Percentiles rank a stretch among this genome's conserved stretches.
Conservation (phyloP, 2,329 filamentous ascomycete species). For the Clonostachys byssicola region DNA sequence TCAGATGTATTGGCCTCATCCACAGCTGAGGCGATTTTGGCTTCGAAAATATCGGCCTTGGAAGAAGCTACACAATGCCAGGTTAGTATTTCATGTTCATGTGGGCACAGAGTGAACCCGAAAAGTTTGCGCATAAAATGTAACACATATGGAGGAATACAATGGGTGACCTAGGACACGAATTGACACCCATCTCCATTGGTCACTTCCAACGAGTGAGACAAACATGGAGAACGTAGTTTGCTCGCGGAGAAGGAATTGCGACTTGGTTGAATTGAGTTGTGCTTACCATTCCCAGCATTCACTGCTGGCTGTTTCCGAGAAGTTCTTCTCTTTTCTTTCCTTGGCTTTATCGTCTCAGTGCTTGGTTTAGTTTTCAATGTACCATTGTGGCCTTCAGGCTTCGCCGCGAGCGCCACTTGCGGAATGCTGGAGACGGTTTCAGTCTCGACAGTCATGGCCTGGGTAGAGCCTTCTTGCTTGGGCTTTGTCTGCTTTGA, state of each 20-base stretch:
- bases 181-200: too few relatives aligned
- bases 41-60: conserved; percentile 97
- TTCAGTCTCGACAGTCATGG: conserved; percentile 98
- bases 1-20: conserved; percentile 96
- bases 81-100: background rate
- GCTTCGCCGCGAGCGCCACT: conserved; percentile 65
- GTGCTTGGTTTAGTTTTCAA: conserved; percentile 83
- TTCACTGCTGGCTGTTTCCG: conserved; percentile 72
- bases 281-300: conserved; percentile 65
- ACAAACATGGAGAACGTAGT: background rate
- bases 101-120: background rate
- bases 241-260: background rate
- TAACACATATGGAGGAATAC: too few relatives aligned
- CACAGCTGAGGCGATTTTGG: conserved; percentile 91
- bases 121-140: too few relatives aligned
- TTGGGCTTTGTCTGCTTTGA: conserved; percentile 68
- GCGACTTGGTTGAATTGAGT: background rate
- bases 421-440: conserved; percentile 90
- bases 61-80: conserved; percentile 65
- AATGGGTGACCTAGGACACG: too few relatives aligned
- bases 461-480: conserved; percentile 72
- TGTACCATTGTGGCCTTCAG: conserved; percentile 64
- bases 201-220: too few relatives aligned
- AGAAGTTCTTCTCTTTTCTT: conserved; percentile 77
- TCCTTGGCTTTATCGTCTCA: conserved; percentile 94